Evolutionary conservation across 2,329 filamentous ascomycete genomes (phyloP), one percentile per base, ranked within the genome.

Genomic region (Aspergillus japonicus): DNA sequence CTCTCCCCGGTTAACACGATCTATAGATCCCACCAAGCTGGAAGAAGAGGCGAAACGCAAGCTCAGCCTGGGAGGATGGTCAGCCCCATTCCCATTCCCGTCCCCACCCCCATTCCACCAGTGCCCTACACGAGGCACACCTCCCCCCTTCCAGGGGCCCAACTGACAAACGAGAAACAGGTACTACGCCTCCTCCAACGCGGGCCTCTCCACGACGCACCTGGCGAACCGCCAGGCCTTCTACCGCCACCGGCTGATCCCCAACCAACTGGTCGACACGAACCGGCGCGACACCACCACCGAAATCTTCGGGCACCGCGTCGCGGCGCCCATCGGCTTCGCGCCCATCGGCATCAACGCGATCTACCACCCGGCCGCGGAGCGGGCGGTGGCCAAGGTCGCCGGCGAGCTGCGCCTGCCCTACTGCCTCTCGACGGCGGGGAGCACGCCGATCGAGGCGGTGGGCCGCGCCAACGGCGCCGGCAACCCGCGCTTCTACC

Each of bases 331-430:
- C 0, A 83, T 89, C 54, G 85, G 84, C n/a, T 86, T 89, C 66
- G 83, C 86, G 0, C 85, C 86, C 0, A 82, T 88, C 29, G 86
- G 86, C 4, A 87, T 89, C 65, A 87, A 89, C 75, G 83, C 83
- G 62, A 89, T 88, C 65, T 88, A 87, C 74, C 80, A 88, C 65
- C 78, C 81, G 0, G 69, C 74, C 0, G 86, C 83, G 44, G 87
- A 89, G 68, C 69, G 86, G 0, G 80, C 84, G 0, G 85, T 88
- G 1, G 85, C 86, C 10, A 82, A 81, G 58, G 84, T 85, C 0
- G 85, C 85, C 0, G 79, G 79, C n/a, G 83, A 87, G 63, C 73
- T 88, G 2, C 82, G 83, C 23, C 71, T 89, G 1, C 82, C 83
- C 1, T 88, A 88, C 69, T 84, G 80, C 59, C 77, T 89, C 26